Percentiles rank a stretch among this genome's conserved stretches.
These are phyloP conservation scores for Amylostereum chailletii DNA, from an alignment of 1,284 basidiomycete genomes.

Conservation along the genomic window DNA sequence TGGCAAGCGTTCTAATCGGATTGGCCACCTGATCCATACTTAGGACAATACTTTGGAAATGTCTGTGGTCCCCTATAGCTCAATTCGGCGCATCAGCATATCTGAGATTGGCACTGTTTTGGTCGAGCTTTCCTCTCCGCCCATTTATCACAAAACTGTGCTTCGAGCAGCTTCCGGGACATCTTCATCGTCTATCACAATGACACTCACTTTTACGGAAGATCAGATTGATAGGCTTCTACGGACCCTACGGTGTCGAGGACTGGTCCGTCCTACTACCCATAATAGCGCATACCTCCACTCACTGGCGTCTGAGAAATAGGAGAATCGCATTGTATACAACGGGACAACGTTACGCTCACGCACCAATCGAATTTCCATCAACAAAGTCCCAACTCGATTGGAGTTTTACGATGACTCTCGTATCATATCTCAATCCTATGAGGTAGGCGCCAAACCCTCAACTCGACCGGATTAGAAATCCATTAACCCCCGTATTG, in stretches of 20 bases:
- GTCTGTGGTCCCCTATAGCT: constrained; percentile 33
- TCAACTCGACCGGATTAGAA: constrained; percentile 5
- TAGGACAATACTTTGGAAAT: constrained; percentile 35
- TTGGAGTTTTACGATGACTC: constrained; percentile 9
- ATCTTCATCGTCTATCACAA: constrained; percentile 12
- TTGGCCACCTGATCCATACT: background rate
- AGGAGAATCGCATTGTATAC: constrained; percentile 4
- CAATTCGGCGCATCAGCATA: constrained; percentile 30
- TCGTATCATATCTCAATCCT: constrained; percentile 4
- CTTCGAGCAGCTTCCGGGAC: constrained; percentile 16
- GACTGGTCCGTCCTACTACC: no score
- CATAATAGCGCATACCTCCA: no score
- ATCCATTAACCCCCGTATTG: constrained; percentile 1
- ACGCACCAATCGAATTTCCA: constrained; percentile 8
- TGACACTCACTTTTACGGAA: constrained; percentile 28
- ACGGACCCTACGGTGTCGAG: no score
- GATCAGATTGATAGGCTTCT: no score
- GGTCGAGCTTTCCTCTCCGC: constrained; percentile 27
- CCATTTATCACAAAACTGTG: constrained; percentile 26
- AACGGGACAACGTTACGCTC: constrained; percentile 1
- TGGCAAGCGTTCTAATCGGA: background rate
- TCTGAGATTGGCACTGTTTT: constrained; percentile 21
- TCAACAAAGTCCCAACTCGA: constrained; percentile 11
- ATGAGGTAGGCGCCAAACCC: constrained; percentile 8
- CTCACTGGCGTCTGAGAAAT: constrained; percentile 14